A percentile compares a stretch with the other conserved stretches of the same genome.
Conservation (phyloP, 1,139 yeast species). For the Saccharomyces hybrid region DNA sequence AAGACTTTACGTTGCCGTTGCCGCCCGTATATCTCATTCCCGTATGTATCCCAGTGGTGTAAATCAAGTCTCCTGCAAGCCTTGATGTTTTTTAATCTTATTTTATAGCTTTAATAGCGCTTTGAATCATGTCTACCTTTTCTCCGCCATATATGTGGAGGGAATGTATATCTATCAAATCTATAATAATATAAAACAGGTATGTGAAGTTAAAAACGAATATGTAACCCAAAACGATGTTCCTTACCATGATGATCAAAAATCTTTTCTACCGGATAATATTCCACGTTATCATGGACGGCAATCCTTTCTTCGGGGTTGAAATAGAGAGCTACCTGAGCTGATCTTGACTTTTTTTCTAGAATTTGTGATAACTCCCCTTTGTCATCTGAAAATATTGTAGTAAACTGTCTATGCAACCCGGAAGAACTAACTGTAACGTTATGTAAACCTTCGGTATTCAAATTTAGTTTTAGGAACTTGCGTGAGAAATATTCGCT, state of each 20-base stretch:
- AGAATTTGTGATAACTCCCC: conserved; percentile 6
- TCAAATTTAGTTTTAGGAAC: not conserved
- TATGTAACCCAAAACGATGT: conserved; percentile 19
- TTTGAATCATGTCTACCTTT: too few species aligned
- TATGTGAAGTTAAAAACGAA: conserved; percentile 4
- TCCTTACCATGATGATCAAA: conserved; percentile 20
- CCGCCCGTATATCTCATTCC: too few species aligned
- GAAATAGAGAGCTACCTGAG: not conserved
- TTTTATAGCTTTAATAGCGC: too few species aligned
- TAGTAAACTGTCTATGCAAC: conserved; percentile 9
- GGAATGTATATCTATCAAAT: not conserved
- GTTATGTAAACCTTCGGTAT: not conserved
- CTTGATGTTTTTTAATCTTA: too few species aligned
- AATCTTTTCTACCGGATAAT: conserved; percentile 23
- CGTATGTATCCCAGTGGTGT: too few species aligned
- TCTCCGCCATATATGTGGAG: not conserved
- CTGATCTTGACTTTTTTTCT: not conserved
- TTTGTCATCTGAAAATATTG: conserved; percentile 11
- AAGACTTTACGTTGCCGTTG: too few species aligned
- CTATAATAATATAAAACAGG: not conserved
- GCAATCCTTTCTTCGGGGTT: conserved; percentile 1
- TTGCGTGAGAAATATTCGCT: not conserved
- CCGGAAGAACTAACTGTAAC: not conserved
- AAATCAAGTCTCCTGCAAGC: too few species aligned
- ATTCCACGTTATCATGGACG: conserved; percentile 11